Percentiles rank a stretch among this genome's conserved stretches.
These are phyloP conservation scores for Coprinopsis cinerea DNA, from an alignment of 768 basidiomycete genomes.

Conservation along the genomic window DNA sequence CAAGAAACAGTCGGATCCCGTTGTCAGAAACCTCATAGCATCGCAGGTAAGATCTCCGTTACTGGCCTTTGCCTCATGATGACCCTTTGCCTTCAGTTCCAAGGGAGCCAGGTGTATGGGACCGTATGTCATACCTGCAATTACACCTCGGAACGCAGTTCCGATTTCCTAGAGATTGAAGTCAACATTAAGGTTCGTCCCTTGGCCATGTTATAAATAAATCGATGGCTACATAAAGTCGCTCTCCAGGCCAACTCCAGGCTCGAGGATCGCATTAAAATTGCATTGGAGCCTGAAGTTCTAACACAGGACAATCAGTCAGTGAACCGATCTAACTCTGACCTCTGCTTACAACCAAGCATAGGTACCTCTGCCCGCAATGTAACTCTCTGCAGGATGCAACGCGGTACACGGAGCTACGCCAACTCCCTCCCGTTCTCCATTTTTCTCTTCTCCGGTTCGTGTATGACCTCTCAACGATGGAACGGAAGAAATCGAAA, in stretches of 20 bases:
- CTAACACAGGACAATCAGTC: conserved; percentile 83
- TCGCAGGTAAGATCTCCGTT: conserved; percentile 49
- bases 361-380: conserved; percentile 73
- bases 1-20: conserved; percentile 63
- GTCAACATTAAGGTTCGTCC: conserved; percentile 66
- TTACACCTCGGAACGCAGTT: conserved; percentile 57
- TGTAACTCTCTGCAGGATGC: conserved; percentile 77
- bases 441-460: conserved; percentile 95
- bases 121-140: conserved; percentile 73
- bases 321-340: conserved; percentile 8
- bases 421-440: conserved; percentile 74
- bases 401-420: conserved; percentile 66
- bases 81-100: conserved; percentile 54
- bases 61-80: background rate
- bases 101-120: conserved; percentile 77
- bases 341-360: background rate
- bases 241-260: conserved; percentile 41
- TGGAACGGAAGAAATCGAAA: conserved; percentile 86
- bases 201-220: background rate
- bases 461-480: conserved; percentile 71
- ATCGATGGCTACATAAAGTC: background rate
- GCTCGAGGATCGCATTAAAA: conserved; percentile 69
- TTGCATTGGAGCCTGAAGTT: conserved; percentile 60
- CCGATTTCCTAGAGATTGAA: conserved; percentile 86
- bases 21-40: conserved; percentile 61